Evolutionary conservation across 1,284 basidiomycete genomes (phyloP), one percentile per base, ranked within the genome.

Genomic region (Apiotrichum gracile): DNA sequence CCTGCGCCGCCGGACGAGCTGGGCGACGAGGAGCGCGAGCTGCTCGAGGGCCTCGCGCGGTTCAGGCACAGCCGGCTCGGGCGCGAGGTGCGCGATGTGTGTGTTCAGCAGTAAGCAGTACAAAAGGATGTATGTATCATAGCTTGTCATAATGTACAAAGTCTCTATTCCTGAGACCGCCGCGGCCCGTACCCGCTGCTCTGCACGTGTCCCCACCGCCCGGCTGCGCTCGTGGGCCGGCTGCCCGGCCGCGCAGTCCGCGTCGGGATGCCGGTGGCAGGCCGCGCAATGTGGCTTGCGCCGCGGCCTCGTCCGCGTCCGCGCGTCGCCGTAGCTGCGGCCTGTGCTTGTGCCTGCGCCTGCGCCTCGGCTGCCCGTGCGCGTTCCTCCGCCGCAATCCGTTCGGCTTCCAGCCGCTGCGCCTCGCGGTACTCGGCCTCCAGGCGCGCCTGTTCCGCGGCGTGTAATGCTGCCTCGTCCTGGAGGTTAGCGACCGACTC

Each of bases 121-220:
- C 8, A 10, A 31, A 31, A 35, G 7, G 16, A 45, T 26, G n/a
- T 34, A 45, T 34, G 19, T 21, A 26, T 13, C 21, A 14, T 7
- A 9, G 8, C 8, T 5, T 21, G 8, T 19, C 37, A 9, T 7
- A 16, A 38, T 38, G 37, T 38, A 38, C 37, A 38, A 21, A 21
- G 37, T 21, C 5, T 12, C 19, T 19, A 13, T 31, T 21, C n/a
- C 37, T 17, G 17, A n/a, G 37, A 22, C 47, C 51, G 16, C 57
- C 38, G 8, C 69, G 69, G 0, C n/a, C 73, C 73, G 51, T 75
- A 75, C 16, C 73, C 73, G 51, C 70, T 72, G 45, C 70, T 70
- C 52, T 66, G 65, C 5, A 75, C 71, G 59, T 71, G 60, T 19
- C 62, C 58, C 49, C 67, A 72, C n/a, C 63, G 56, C 21, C 69